These are phyloP conservation scores for Tylopilus microsporus DNA, from an alignment of 1,284 basidiomycete genomes.

Conservation along the genomic window DNA sequence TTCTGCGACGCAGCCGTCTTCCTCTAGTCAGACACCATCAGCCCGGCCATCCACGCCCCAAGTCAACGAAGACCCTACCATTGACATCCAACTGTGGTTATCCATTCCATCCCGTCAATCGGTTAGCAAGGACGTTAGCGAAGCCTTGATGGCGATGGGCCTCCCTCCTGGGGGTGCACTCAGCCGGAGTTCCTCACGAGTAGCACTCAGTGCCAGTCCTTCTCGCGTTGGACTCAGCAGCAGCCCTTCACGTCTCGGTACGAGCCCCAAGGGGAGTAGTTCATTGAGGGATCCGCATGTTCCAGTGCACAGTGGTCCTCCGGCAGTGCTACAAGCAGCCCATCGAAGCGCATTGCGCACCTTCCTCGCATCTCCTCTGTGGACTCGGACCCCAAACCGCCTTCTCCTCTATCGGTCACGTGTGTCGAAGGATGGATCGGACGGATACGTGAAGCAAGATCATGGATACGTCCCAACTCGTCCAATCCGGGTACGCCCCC, in stretches of 20 bases:
- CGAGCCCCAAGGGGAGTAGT: slow-evolving; percentile 22
- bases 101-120: slow-evolving; percentile 28
- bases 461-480: slow-evolving; percentile 12
- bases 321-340: slow-evolving; percentile 22
- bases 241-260: slow-evolving; percentile 24
- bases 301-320: slow-evolving; percentile 9
- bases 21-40: slow-evolving; percentile 13
- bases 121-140: slow-evolving; percentile 20
- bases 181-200: slow-evolving; percentile 27
- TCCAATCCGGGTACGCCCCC: slow-evolving; percentile 34
- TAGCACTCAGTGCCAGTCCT: slow-evolving; percentile 24
- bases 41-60: slow-evolving; percentile 23
- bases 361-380: slow-evolving; percentile 23
- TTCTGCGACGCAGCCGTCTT: slow-evolving; percentile 6
- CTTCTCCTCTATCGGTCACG: slow-evolving; percentile 3
- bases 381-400: slow-evolving; percentile 11
- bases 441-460: slow-evolving; percentile 1
- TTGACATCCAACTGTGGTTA: slow-evolving; percentile 29
- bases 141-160: slow-evolving; percentile 43
- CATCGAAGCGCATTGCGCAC: slow-evolving; percentile 21
- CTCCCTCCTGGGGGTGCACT: slow-evolving; percentile 9
- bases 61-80: slow-evolving; percentile 10
- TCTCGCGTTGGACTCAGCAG: slow-evolving; percentile 25
- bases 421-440: background rate
- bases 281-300: slow-evolving; percentile 17